Evolutionary conservation across 2,329 filamentous ascomycete genomes (phyloP).

Genomic region (Hypocrella siamensis): DNA sequence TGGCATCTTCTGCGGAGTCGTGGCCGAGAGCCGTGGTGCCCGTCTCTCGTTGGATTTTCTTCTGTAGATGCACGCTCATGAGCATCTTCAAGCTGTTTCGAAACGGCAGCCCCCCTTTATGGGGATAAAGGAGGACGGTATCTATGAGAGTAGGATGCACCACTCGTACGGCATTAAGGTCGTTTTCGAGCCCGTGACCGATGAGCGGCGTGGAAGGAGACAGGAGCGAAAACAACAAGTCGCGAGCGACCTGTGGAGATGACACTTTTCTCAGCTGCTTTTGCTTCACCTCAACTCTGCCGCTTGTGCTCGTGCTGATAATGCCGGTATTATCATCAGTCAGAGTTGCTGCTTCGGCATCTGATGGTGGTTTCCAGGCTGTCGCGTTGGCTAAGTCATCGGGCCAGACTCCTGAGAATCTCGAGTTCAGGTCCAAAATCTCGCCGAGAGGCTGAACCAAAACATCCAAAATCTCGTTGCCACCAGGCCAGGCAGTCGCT

Average conservation of each 20-base stretch:
- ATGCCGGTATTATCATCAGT: conserved; percentile 9
- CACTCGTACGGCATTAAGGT: conserved; percentile 71
- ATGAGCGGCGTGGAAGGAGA: conserved; percentile 68
- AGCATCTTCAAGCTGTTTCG: conserved; percentile 66
- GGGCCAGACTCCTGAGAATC: conserved; percentile 74
- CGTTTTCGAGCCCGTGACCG: conserved; percentile 90
- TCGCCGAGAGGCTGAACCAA: conserved; percentile 74
- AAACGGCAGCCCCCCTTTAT: conserved; percentile 58
- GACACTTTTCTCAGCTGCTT: conserved; percentile 54
- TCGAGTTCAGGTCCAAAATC: conserved; percentile 78
- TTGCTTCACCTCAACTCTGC: background rate
- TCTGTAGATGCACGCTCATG: conserved; percentile 50
- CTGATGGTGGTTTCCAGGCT: conserved; percentile 27
- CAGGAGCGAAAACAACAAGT: conserved; percentile 61
- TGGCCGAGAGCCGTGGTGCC: conserved; percentile 45
- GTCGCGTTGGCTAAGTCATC: conserved; percentile 59
- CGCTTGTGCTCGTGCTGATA: conserved; percentile 11
- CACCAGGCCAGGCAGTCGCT: conserved; percentile 71
- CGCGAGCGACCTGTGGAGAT: conserved; percentile 59
- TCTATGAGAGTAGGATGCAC: conserved; percentile 78
- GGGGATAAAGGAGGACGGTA: conserved; percentile 71
- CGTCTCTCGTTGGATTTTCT: conserved; percentile 62
- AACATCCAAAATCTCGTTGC: conserved; percentile 62
- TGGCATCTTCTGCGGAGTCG: conserved; percentile 83
- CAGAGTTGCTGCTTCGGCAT: conserved; percentile 1